phyloP scores from a whole-genome alignment of 345 rosid genomes.

The Sisymbrium irio region DNA sequence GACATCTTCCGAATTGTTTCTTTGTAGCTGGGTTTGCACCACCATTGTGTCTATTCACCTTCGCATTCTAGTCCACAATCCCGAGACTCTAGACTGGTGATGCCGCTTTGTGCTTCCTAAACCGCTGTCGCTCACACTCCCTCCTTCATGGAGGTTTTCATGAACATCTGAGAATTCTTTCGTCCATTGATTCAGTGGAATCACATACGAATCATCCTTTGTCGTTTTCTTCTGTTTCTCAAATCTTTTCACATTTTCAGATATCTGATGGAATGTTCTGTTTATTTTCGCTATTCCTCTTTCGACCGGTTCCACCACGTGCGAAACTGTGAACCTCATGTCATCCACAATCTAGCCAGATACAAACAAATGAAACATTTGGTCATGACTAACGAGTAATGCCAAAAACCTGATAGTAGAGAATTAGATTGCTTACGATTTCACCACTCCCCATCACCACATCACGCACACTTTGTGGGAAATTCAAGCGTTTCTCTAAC shows the following conservation, averaged over 20 bases:
- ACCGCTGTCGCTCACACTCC: conserved; percentile 93
- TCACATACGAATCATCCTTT: conserved; percentile 79
- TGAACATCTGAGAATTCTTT: conserved; percentile 78
- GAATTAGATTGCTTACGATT: conserved; percentile 56
- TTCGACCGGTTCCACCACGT: conserved; percentile 96
- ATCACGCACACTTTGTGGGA: conserved; percentile 96
- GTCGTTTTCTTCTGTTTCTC: conserved; percentile 69
- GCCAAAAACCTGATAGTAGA: background rate
- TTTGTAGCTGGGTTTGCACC: background rate
- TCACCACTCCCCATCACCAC: conserved; percentile 95
- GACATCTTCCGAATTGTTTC: conserved; percentile 21
- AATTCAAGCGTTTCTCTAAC: conserved; percentile 71
- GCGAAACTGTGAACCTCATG: conserved; percentile 98
- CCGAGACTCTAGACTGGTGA: conserved; percentile 39
- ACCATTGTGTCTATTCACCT: conserved; percentile 28
- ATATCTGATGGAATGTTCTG: conserved; percentile 74
- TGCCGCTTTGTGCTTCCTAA: conserved; percentile 54
- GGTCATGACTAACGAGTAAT: background rate
- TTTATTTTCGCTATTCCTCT: conserved; percentile 92
- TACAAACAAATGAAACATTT: background rate
- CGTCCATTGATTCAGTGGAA: conserved; percentile 77
- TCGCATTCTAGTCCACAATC: conserved; percentile 40
- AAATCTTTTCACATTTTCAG: conserved; percentile 78
- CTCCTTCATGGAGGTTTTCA: conserved; percentile 57
- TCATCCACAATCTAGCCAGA: conserved; percentile 79